Evolutionary conservation across 75 land plant species (phyloP), one percentile per base, ranked within the genome.

Genomic region (Larix kaempferi): DNA sequence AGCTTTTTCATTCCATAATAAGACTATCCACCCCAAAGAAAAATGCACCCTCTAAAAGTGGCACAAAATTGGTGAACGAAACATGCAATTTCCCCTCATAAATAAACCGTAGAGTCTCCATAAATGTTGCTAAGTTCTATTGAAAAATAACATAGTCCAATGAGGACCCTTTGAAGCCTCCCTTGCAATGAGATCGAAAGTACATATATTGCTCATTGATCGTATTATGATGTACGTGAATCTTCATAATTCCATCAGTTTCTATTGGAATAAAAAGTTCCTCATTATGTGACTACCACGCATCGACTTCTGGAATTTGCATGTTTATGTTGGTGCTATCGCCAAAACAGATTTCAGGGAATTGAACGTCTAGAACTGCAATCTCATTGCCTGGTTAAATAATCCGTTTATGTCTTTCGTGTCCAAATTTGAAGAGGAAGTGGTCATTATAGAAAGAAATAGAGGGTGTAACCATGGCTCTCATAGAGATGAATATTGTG

Each of bases 131-230:
- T 55, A 74, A 25, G 59, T 84, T 56, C 85, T 83, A 87, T 58
- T 76, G 79, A 65, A 87, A 59, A 7, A 73, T 57, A 14, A 87
- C 22, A 57, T 54, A 26, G 13, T 73, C 60, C 19, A 33, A 56
- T 52, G 74, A 37, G 37, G 85, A 87, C 65, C 83, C 85, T 26
- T 85, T 87, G 85, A 83, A 87, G 33, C 74, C 81, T 37, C 88
- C 85, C 54, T 79, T 25, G 57, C 83, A 78, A 6, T 83, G 81
- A 23, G 80, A 80, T 49, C 71, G 76, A 35, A 87, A 87, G 67
- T 87, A 87, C 0, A 81, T 77, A 79, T 85, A 87, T 0, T 79
- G 63, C 77, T 81, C 74, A 23, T 81, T 76, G 19, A 87, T 73
- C 79, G 83, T 87, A n/a, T 39, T 39, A 5, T 49, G 41, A 39